Evolutionary conservation across 306 rosid genomes (phyloP), one percentile per base, ranked within the genome.

Genomic region (Biancaea sappan): DNA sequence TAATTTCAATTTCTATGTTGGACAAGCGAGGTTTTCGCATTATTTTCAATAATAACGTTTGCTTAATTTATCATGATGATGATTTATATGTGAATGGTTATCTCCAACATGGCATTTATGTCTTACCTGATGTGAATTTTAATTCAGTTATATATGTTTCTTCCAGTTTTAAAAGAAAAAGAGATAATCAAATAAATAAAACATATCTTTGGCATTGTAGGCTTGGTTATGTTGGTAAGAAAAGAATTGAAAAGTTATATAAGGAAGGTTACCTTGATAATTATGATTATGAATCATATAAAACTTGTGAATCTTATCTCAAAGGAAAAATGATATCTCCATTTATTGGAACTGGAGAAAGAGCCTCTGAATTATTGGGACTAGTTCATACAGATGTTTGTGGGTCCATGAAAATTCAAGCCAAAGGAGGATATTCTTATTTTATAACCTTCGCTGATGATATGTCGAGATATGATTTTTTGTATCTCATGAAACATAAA

Each of bases 251-350:
- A 29, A 52, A 52, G 15, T 21, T 53, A 11, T 16, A 53, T 0
- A 53, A 53, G 60, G 60, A 18, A 21, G 60, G 32, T 21, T 53
- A 24, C 60, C 31, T 24, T 53, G 60, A 24, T 9, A 10, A 53
- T 8, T 53, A 53, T 22, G 32, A 53, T 53, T 53, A 53, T 53
- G 32, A 53, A 53, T 53, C 60, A 53, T 53, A 22, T 53, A 11
- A 1, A 10, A 53, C 32, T 53, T 53, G 60, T 53, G 16, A 22
- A 53, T 53, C 60, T 53, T 22, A 28, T 22, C 32, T 53, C 60
- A 53, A 53, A 53, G 60, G 31, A 25, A 66, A 66, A 28, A 5
- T 44, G 57, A 44, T 26, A 66, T 44, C 41, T 66, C 40, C 43
- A 6, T 44, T 46, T 66, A 16, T 6, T 7, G 41, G 43, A 44